Conservation (phyloP, 83 land plant genomes). For the Thuja plicata region DNA sequence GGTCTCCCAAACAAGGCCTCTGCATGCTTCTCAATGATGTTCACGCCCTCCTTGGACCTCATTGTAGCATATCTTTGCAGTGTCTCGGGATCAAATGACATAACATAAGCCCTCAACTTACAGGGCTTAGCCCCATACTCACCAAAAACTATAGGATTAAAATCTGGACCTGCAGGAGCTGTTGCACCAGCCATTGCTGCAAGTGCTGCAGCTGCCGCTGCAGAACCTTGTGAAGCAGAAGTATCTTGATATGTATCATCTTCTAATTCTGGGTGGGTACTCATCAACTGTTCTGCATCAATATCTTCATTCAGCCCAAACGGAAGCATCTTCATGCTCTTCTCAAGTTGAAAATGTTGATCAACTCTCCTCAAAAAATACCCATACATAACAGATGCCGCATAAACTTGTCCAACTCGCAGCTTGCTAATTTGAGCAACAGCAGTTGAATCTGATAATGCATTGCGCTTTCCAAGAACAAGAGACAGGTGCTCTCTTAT, state of each 20-base stretch:
- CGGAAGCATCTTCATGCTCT: conserved; percentile 59
- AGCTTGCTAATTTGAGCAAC: conserved; percentile 78
- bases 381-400: conserved; percentile 83
- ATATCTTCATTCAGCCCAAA: conserved; percentile 20
- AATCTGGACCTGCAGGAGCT: conserved; percentile 26
- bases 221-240: conserved; percentile 27
- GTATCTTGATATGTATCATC: conserved; percentile 9
- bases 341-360: conserved; percentile 77
- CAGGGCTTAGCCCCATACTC: conserved; percentile 38
- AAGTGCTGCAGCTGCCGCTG: conserved; percentile 23
- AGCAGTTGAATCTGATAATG: conserved; percentile 36
- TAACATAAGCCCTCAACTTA: conserved; percentile 60
- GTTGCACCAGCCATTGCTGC: conserved; percentile 16
- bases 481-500: conserved; percentile 67
- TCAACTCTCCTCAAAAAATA: conserved; percentile 85
- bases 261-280: conserved; percentile 26
- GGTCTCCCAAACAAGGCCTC: conserved; percentile 87
- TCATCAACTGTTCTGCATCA: conserved; percentile 20
- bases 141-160: conserved; percentile 27
- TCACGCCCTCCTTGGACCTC: conserved; percentile 74
- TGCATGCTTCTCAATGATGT: conserved; percentile 82
- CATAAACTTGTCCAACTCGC: conserved; percentile 81
- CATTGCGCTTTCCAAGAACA: conserved; percentile 61
- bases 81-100: conserved; percentile 81
- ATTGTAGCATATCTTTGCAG: conserved; percentile 74